Percentiles rank a stretch among this genome's conserved stretches.
These are phyloP conservation scores for Alternaria arborescens DNA, from an alignment of 2,329 filamentous ascomycete genomes.

Conservation along the genomic window DNA sequence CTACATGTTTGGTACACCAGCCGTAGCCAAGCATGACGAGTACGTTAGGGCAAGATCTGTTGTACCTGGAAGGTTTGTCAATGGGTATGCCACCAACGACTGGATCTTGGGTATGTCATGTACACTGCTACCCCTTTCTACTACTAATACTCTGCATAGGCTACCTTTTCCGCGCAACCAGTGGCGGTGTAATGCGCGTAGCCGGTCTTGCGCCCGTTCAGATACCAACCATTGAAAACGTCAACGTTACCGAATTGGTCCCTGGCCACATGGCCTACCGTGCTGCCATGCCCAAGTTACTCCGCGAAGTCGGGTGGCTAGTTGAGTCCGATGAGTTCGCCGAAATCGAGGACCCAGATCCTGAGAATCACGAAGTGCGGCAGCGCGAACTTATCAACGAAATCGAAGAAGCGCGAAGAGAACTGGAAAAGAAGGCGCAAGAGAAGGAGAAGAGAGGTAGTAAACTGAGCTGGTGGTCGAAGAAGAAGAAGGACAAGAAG, in stretches of 20 bases:
- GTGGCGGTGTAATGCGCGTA: slow-evolving; percentile 87
- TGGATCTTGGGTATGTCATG: slow-evolving; percentile 80
- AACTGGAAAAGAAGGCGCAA: slow-evolving; percentile 74
- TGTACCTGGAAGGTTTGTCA: slow-evolving; percentile 91
- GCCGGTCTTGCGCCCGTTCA: slow-evolving; percentile 84
- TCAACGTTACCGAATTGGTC: slow-evolving; percentile 85
- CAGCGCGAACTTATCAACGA: slow-evolving; percentile 95
- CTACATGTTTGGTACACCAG: slow-evolving; percentile 90
- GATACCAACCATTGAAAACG: slow-evolving; percentile 85
- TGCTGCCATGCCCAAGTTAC: slow-evolving; percentile 84
- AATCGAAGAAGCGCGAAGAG: slow-evolving; percentile 90
- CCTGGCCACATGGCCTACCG: slow-evolving; percentile 97
- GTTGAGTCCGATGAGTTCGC: slow-evolving; percentile 93
- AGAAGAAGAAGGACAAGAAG: slow-evolving; percentile 82
- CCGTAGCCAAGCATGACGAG: slow-evolving; percentile 92
- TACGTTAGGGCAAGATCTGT: slow-evolving; percentile 82
- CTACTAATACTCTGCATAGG: slow-evolving; percentile 49
- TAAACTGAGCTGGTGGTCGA: slow-evolving; percentile 76
- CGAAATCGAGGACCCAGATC: slow-evolving; percentile 97
- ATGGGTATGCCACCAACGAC: slow-evolving; percentile 92
- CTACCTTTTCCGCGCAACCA: slow-evolving; percentile 94
- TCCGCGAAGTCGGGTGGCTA: slow-evolving; percentile 88
- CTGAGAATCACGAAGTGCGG: slow-evolving; percentile 85
- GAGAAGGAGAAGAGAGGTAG: slow-evolving; percentile 68
- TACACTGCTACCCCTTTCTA: not conserved